A percentile compares a stretch with the other conserved stretches of the same genome.
Conservation (phyloP, 192 early-diverging fungal genomes). For the Backusella sp. region DNA sequence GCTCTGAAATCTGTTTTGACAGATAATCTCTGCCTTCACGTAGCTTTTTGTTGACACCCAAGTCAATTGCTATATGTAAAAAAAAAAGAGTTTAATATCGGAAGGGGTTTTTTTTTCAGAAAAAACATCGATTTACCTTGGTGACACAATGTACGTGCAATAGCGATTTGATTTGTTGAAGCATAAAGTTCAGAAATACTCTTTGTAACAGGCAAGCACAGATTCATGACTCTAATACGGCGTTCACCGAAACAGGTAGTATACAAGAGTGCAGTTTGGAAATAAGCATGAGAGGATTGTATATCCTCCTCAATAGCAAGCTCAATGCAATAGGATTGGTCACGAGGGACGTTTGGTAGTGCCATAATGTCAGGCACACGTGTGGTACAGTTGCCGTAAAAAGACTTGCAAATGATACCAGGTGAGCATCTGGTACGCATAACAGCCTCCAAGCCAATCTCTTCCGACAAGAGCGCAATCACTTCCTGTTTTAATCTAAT, state of each 20-base stretch:
- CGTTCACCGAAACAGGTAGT: constrained; percentile 69
- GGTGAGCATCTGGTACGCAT: constrained; percentile 88
- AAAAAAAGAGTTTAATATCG: neutral
- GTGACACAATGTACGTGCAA: constrained; percentile 48
- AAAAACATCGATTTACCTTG: constrained; percentile 10
- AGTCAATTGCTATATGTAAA: constrained; percentile 59
- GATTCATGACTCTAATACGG: constrained; percentile 63
- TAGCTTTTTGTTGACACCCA: constrained; percentile 70
- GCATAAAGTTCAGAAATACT: constrained; percentile 54
- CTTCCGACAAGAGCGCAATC: constrained; percentile 60
- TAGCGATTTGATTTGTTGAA: constrained; percentile 54
- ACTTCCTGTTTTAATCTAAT: constrained; percentile 75
- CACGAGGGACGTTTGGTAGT: constrained; percentile 67
- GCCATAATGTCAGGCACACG: constrained; percentile 64
- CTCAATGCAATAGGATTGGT: constrained; percentile 65
- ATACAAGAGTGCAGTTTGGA: constrained; percentile 69
- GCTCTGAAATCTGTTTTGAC: constrained; percentile 63
- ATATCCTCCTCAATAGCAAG: constrained; percentile 58
- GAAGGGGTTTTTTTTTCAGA: neutral
- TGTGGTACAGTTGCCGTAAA: constrained; percentile 72
- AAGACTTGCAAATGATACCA: constrained; percentile 52
- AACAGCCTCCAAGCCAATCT: constrained; percentile 87
- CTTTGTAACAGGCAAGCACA: constrained; percentile 60
- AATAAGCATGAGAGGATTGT: constrained; percentile 48
- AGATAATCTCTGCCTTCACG: constrained; percentile 81